Base-by-base conservation (phyloP, 495 filamentous ascomycete genomes). In the Astrocystis sublimbata region DNA sequence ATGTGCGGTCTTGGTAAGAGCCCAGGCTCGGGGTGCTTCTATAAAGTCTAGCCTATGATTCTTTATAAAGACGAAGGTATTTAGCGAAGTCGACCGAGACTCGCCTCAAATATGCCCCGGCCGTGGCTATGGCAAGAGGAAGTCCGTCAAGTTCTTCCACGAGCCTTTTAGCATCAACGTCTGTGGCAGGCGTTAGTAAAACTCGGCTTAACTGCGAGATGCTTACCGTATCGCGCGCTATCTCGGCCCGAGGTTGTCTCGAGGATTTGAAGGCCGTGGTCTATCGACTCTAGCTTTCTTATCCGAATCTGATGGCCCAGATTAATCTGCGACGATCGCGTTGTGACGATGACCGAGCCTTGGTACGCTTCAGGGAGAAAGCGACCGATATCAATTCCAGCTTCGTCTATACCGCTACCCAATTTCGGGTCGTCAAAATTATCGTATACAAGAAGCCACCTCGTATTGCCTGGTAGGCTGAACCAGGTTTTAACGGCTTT, bases 331-430 rank as follows among this genome's bases (percentile, higher is more conserved):
- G 71, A 68, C 41, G 70, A 75, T 42, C 75, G 72, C 4, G 78
- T 80, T 52, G 78, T 80, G 28, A 80, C 68, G 17, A 81, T 60
- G 31, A 81, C 62, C 8, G 71, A 71, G 5, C 75, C 78, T 50
- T 77, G 75, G 49, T 71, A 42, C 12, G 61, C 42, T 6, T 72
- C 59, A 6, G 76, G 69, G 23, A 80, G 62, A 60, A 72, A 79
- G 23, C 50, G 60, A 17, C 59, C 51, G 51, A 80, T 74, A 57
- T 80, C 66, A 38, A n/a, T 40, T 71, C 26, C 43, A 6, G 23
- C 31, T 43, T n/a, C 21, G 17, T 51, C 54, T 17, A 67, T 69
- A 21, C 65, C 64, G 58, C 72, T 66, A 57, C 70, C 53, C 30
- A 72, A 6, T 24, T 54, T 65, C 33, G 71, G 75, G 49, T 68